Percentiles rank a stretch among this genome's conserved stretches.
Evolutionary conservation across 768 basidiomycete species (phyloP).

Genomic region (Leucogyrophana mollusca): DNA sequence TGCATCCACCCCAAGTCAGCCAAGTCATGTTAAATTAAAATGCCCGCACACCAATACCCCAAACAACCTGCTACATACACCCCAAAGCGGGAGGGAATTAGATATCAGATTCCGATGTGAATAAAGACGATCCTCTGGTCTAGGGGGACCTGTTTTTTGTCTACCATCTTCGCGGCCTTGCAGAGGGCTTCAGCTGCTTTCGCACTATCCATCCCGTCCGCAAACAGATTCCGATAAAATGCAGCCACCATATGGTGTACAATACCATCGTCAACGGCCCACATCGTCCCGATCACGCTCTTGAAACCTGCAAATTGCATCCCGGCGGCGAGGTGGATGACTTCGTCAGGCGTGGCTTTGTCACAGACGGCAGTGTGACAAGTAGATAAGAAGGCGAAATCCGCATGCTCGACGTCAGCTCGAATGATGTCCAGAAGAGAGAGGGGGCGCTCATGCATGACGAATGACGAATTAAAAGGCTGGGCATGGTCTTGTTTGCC

Average conservation of each 20-base stretch:
- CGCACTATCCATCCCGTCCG: slow-evolving; percentile 3
- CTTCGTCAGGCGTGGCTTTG: slow-evolving; percentile 13
- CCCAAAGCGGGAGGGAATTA: too few relatives aligned
- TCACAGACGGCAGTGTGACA: slow-evolving; percentile 23
- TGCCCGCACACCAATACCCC: too few relatives aligned
- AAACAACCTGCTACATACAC: too few relatives aligned
- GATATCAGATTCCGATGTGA: slow-evolving; percentile 8
- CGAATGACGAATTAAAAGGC: slow-evolving; percentile 20
- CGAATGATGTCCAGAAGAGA: slow-evolving; percentile 10
- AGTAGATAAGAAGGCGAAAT: slow-evolving; percentile 18
- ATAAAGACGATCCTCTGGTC: slow-evolving; percentile 12
- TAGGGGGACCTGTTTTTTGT: slow-evolving; percentile 1
- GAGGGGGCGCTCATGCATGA: slow-evolving; percentile 8
- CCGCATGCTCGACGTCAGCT: slow-evolving; percentile 2
- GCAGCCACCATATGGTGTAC: slow-evolving; percentile 3
- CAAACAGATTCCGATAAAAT: slow-evolving; percentile 11
- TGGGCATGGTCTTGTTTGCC: slow-evolving; percentile 10
- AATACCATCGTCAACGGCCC: slow-evolving; percentile 13
- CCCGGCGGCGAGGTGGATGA: slow-evolving; percentile 23
- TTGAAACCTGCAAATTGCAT: slow-evolving; percentile 22
- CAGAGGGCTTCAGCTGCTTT: slow-evolving; percentile 9
- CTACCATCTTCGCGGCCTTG: slow-evolving; percentile 2
- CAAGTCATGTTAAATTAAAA: too few relatives aligned
- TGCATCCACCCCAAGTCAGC: too few relatives aligned
- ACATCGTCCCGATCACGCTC: slow-evolving; percentile 24